These are phyloP conservation scores for Capsicum pubescens DNA, from an alignment of 257 asterid species.

Conservation along the genomic window DNA sequence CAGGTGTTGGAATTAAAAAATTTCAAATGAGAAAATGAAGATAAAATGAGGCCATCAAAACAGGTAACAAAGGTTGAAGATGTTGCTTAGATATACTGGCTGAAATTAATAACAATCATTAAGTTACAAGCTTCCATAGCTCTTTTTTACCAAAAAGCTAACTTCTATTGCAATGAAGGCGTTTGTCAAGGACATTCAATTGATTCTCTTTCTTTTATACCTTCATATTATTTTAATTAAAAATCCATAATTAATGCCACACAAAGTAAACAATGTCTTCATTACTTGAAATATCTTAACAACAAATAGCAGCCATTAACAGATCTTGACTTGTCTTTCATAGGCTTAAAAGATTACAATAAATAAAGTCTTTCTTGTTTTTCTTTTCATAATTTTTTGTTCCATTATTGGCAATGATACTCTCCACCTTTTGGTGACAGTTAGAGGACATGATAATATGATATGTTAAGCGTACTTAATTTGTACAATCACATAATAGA, in stretches of 20 bases:
- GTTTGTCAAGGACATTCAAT: neutral
- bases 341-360: neutral
- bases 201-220: neutral
- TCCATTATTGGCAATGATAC: conserved; percentile 3
- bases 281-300: neutral
- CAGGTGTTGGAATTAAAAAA: neutral
- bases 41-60: conserved; percentile 22
- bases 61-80: neutral
- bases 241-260: neutral
- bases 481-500: neutral
- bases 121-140: neutral
- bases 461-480: neutral
- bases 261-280: neutral
- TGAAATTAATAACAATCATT: neutral
- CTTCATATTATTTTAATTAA: neutral
- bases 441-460: neutral
- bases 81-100: neutral
- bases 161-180: conserved; percentile 4
- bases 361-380: neutral
- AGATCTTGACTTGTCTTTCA: neutral
- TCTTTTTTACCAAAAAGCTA: neutral
- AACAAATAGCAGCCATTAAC: conserved; percentile 1
- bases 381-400: neutral
- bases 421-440: conserved; percentile 9
- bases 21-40: neutral